Conservation (phyloP, 306 rosid species). For the Fagus crenata region DNA sequence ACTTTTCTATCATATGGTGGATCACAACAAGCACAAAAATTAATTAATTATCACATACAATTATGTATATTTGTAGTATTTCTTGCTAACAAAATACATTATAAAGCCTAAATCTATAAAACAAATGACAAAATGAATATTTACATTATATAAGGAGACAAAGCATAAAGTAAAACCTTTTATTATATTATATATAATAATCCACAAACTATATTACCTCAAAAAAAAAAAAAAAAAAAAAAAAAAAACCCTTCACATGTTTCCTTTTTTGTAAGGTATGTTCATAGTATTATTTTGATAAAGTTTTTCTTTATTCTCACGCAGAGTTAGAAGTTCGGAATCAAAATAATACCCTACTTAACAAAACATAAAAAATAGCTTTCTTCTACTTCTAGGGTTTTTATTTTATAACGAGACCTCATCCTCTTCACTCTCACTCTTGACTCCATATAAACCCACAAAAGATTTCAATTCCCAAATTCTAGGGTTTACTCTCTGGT, state of each 20-base stretch:
- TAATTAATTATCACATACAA: too few species aligned
- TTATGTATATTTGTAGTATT: too few species aligned
- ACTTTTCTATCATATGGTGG: too few species aligned
- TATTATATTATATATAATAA: too few species aligned
- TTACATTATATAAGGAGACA: too few species aligned
- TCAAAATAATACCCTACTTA: neutral
- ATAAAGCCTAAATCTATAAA: too few species aligned
- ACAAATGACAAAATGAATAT: too few species aligned
- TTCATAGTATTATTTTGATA: conserved; percentile 15
- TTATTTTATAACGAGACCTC: conserved; percentile 1
- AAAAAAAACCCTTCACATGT: conserved; percentile 6
- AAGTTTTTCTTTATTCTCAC: conserved; percentile 17
- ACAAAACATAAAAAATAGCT: neutral
- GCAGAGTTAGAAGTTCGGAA: conserved; percentile 17
- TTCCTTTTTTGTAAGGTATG: neutral
- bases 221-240: conserved; percentile 4
- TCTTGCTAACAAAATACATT: too few species aligned
- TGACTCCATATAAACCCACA: neutral
- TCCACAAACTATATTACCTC: too few species aligned
- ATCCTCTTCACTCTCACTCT: neutral
- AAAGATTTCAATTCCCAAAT: neutral
- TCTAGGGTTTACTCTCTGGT: conserved; percentile 10
- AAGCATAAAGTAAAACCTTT: too few species aligned
- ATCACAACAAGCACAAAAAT: too few species aligned
- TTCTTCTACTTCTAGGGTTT: neutral